Base-by-base conservation (phyloP, 163 green algal species). In the Trebouxia gelatinosa region DNA sequence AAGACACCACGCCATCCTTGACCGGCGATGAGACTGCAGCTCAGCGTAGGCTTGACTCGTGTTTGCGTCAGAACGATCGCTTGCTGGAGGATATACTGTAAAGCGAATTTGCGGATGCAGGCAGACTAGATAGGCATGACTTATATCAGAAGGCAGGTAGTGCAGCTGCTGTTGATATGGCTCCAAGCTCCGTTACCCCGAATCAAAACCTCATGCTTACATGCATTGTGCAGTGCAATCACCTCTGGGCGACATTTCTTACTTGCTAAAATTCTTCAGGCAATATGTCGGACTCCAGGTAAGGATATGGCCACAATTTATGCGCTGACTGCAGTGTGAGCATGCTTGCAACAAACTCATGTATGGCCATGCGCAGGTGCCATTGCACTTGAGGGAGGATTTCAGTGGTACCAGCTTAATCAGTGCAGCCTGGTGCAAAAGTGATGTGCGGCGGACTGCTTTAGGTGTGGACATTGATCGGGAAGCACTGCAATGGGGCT, bases 361-460 rank as follows among this genome's bases (percentile, higher is more conserved):
- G 5, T 13, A 31, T 1, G 11, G 1, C 19, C 26, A 29, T 66
- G 28, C 59, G 58, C 72, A 85, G 65, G 80, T 79, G 11, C 80
- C 86, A 0, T 50, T 81, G 43, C 78, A 85, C 28, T 78, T 89
- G 19, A 74, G 85, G 17, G 86, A 90, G 72, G 82, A 90, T 78
- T 90, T 90, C 57, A 89, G 84, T 34, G 86, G 84, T 29, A 88
- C 84, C n/a, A 85, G 84, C 6, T 68, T 89, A 4, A 83, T 90
- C 28, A 80, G 72, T 43, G 82, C 59, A 0, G 81, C 75, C 3
- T 84, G 75, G 81, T 85, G 81, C 37, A 80, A 80, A 67, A 46
- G 48, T 23, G 79, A 84, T 51, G 74, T 84, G 31, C 54, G 79
- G 2, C 48, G 79, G 26, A 84, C 75, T 28, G 79, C 61, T 23